These are phyloP conservation scores for Hsuehochloa calcarea DNA, from an alignment of 176 grass and related monocot genomes.

Conservation along the genomic window DNA sequence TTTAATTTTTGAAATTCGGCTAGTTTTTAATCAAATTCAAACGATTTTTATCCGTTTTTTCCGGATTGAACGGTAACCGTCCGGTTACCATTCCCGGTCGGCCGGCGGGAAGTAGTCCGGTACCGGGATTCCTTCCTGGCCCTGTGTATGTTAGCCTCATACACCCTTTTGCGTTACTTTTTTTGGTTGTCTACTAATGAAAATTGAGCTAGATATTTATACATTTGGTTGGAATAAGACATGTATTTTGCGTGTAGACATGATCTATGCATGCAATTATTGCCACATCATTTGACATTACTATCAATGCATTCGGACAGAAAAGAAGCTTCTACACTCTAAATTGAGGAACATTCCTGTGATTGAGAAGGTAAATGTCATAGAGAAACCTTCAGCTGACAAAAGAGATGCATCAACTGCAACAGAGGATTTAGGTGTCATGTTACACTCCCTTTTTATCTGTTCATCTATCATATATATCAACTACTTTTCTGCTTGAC, in stretches of 20 bases:
- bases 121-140: no score
- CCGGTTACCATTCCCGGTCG: no score
- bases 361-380: constrained; percentile 49
- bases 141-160: constrained; percentile 14
- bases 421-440: constrained; percentile 82
- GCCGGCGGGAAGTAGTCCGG: no score
- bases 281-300: constrained; percentile 1
- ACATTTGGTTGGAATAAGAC: background rate
- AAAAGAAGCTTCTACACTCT: constrained; percentile 79
- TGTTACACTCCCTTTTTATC: constrained; percentile 7
- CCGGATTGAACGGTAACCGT: no score
- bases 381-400: constrained; percentile 45
- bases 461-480: background rate
- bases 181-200: background rate
- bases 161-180: background rate
- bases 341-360: constrained; percentile 80
- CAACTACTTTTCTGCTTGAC: constrained; percentile 23
- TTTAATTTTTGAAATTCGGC: no score
- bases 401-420: constrained; percentile 82
- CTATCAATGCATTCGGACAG: constrained; percentile 44
- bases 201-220: constrained; percentile 4
- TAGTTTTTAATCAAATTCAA: no score
- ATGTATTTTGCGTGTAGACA: background rate
- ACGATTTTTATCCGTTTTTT: no score
- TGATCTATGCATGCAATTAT: background rate